Conservation (phyloP, 73 alveolate genomes). For the Paramecium sonneborni region DNA sequence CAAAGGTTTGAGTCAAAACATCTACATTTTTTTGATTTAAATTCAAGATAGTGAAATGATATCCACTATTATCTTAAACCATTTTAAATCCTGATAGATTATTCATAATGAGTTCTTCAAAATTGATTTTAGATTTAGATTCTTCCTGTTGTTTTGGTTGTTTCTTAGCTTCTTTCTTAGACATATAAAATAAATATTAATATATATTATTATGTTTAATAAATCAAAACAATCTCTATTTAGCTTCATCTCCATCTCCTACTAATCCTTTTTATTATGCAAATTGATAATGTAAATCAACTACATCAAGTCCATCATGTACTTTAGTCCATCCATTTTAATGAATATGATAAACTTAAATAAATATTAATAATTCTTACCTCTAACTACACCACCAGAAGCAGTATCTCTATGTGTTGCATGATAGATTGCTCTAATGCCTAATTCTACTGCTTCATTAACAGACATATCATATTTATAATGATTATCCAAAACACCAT, state of each 20-base stretch:
- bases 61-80: conserved; percentile 48
- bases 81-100: conserved; percentile 43
- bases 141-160: conserved; percentile 45
- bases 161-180: conserved; percentile 58
- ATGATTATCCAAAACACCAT: conserved; percentile 98
- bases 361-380: not conserved
- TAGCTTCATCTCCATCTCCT: conserved; percentile 85
- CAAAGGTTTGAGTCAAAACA: not conserved
- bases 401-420: conserved; percentile 99
- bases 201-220: not conserved
- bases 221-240: conserved; percentile 36
- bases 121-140: conserved; percentile 56
- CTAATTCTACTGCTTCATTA: conserved; percentile 98
- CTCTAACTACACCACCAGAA: conserved; percentile 99
- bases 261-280: conserved; percentile 89
- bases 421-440: conserved; percentile 94
- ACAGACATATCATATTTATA: conserved; percentile 92
- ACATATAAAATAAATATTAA: not conserved
- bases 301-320: conserved; percentile 91
- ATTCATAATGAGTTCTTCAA: conserved; percentile 52
- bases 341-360: conserved; percentile 85
- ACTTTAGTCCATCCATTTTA: conserved; percentile 89
- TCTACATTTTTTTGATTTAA: conserved; percentile 40
- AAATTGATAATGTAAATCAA: conserved; percentile 82
- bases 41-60: conserved; percentile 41